Conservation (phyloP, 1,284 basidiomycete genomes). For the Wolfiporia cocos region DNA sequence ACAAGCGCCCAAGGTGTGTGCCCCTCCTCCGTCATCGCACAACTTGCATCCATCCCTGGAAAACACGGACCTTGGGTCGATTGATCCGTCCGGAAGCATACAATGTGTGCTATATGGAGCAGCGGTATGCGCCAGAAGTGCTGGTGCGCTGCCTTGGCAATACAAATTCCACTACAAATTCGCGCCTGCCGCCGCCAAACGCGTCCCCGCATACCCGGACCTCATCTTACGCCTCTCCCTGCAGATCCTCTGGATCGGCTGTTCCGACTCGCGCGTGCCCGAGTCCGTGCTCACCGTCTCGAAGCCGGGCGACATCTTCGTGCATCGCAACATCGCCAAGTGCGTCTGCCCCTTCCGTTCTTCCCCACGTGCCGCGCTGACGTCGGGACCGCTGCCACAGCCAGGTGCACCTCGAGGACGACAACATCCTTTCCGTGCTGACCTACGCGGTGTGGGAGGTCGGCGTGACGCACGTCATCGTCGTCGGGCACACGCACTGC, state of each 20-base stretch:
- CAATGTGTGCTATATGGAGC: no score
- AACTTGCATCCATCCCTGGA: no score
- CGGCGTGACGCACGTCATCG: conserved; percentile 78
- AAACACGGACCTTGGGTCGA: no score
- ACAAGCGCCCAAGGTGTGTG: conserved; percentile 62
- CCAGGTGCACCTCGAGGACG: conserved; percentile 78
- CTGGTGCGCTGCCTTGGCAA: no score
- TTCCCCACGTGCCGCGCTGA: neutral
- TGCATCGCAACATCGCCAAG: conserved; percentile 65
- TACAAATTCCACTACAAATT: no score
- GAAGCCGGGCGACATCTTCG: conserved; percentile 65
- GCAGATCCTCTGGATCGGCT: conserved; percentile 71
- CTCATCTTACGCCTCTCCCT: no score
- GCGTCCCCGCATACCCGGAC: no score
- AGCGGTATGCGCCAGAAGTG: no score
- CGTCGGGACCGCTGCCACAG: conserved; percentile 31
- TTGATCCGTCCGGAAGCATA: no score
- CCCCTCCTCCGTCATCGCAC: neutral
- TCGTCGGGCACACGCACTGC: conserved; percentile 80
- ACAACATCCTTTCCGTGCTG: conserved; percentile 74
- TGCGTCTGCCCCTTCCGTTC: no score
- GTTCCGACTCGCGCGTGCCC: conserved; percentile 63
- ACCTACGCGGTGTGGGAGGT: conserved; percentile 77
- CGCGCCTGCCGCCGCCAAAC: no score
- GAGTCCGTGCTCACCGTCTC: conserved; percentile 48